Conservation (phyloP, 345 rosid genomes). For the Euphorbia peplus region DNA sequence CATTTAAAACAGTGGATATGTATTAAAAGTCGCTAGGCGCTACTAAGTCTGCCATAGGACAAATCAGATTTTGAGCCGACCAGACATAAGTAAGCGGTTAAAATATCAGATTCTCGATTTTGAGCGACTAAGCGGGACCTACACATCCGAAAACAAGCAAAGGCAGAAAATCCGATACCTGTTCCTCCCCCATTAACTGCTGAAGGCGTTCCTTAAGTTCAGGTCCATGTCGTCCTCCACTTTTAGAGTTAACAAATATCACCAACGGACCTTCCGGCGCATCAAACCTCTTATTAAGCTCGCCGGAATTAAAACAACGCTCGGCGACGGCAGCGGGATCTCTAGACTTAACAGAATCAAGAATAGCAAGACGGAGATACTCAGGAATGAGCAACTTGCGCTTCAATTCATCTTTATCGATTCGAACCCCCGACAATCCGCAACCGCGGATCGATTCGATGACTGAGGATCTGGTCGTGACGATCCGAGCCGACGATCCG, state of each 20-base stretch:
- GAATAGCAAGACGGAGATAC: slow-evolving; percentile 67
- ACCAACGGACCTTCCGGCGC: slow-evolving; percentile 72
- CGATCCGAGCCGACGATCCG: slow-evolving; percentile 49
- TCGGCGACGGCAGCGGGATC: slow-evolving; percentile 35
- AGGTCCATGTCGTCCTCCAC: slow-evolving; percentile 88
- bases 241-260: slow-evolving; percentile 71
- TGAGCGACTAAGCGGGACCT: no score
- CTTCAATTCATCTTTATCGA: slow-evolving; percentile 66
- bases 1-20: no score
- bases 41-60: no score
- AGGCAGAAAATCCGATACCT: slow-evolving; percentile 32
- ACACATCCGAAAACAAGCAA: background rate
- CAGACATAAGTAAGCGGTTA: no score
- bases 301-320: background rate
- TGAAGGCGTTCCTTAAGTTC: slow-evolving; percentile 65
- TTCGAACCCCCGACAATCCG: slow-evolving; percentile 57
- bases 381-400: slow-evolving; percentile 54
- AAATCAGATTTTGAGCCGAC: no score
- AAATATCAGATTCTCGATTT: no score
- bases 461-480: slow-evolving; percentile 53
- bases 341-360: slow-evolving; percentile 50
- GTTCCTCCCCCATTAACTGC: slow-evolving; percentile 72
- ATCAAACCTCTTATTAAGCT: background rate
- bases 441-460: slow-evolving; percentile 60
- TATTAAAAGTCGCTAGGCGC: no score